Evolutionary conservation across 2,329 filamentous ascomycete species (phyloP).

Genomic region (Curvularia spicifera): DNA sequence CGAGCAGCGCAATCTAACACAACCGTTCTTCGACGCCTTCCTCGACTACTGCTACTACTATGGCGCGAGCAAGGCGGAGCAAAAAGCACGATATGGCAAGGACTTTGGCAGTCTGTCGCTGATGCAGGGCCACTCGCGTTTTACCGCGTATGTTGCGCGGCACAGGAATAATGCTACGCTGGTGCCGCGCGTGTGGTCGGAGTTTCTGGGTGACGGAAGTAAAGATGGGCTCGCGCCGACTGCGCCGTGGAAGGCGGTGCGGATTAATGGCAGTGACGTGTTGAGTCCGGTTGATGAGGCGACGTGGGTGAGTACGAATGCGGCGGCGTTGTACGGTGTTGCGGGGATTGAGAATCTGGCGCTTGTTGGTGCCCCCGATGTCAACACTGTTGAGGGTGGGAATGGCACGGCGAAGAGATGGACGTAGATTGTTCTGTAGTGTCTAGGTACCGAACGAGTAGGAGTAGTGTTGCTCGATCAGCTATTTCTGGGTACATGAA

Average conservation of each 20-base stretch:
- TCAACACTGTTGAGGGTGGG: constrained; percentile 16
- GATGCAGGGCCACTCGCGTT: constrained; percentile 64
- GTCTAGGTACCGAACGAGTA: background rate
- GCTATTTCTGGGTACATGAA: background rate
- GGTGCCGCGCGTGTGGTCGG: constrained; percentile 60
- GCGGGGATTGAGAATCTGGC: constrained; percentile 64
- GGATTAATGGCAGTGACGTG: constrained; percentile 54
- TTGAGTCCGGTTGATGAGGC: constrained; percentile 62
- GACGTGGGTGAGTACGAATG: constrained; percentile 64
- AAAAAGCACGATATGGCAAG: constrained; percentile 60
- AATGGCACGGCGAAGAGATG: constrained; percentile 17
- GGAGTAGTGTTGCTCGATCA: background rate
- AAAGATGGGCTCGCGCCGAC: constrained; percentile 47
- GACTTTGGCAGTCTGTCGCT: constrained; percentile 57
- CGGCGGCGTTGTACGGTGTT: constrained; percentile 63
- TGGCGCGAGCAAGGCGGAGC: constrained; percentile 57
- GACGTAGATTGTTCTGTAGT: background rate
- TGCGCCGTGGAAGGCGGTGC: constrained; percentile 53
- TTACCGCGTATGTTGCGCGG: constrained; percentile 62
- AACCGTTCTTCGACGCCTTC: constrained; percentile 62
- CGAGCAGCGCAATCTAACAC: constrained; percentile 51
- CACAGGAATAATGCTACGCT: constrained; percentile 56
- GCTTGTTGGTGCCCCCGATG: constrained; percentile 36
- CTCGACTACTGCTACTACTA: constrained; percentile 68
- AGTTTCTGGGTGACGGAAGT: constrained; percentile 57